Evolutionary conservation across 352 stramenopile genomes (phyloP).

Genomic region (Globisporangium orthogonon): DNA sequence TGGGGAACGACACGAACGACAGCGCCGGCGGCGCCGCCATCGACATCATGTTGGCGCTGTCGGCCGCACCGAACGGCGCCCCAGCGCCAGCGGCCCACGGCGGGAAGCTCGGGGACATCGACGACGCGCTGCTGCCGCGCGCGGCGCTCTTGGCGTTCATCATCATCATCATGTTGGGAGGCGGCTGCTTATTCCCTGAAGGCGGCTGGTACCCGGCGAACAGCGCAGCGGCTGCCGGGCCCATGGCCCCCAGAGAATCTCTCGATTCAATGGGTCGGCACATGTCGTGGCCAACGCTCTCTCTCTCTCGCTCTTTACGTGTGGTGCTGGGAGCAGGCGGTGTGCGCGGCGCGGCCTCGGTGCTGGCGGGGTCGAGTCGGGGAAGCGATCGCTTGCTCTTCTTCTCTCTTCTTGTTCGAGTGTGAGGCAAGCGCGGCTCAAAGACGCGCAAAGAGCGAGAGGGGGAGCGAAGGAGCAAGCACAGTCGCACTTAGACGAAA

Average conservation of each 20-base stretch:
- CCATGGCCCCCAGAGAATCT: constrained; percentile 78
- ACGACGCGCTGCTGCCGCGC: constrained; percentile 1
- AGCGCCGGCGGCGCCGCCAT: constrained; percentile 54
- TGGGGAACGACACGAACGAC: constrained; percentile 66
- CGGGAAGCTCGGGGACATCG: constrained; percentile 16
- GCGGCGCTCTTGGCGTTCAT: constrained; percentile 21
- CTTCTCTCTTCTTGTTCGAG: constrained; percentile 11
- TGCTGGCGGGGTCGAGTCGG: too few relatives aligned
- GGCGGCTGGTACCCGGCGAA: constrained; percentile 73
- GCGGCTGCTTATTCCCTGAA: constrained; percentile 29
- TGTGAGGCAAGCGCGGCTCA: constrained; percentile 1
- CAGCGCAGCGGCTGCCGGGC: constrained; percentile 58
- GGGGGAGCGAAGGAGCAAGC: neutral
- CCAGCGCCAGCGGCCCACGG: constrained; percentile 24
- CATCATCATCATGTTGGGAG: constrained; percentile 14
- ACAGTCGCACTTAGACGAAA: neutral
- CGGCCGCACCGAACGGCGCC: constrained; percentile 16
- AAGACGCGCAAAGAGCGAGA: neutral
- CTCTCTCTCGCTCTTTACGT: too few relatives aligned
- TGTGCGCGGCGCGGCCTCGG: too few relatives aligned
- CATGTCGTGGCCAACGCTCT: constrained; percentile 31
- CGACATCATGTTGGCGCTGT: constrained; percentile 54
- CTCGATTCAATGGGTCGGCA: constrained; percentile 80
- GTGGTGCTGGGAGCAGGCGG: too few relatives aligned
- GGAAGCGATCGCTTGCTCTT: constrained; percentile 20